Evolutionary conservation across 495 filamentous ascomycete genomes (phyloP), one percentile per base, ranked within the genome.

Genomic region (Neurospora hispaniola): DNA sequence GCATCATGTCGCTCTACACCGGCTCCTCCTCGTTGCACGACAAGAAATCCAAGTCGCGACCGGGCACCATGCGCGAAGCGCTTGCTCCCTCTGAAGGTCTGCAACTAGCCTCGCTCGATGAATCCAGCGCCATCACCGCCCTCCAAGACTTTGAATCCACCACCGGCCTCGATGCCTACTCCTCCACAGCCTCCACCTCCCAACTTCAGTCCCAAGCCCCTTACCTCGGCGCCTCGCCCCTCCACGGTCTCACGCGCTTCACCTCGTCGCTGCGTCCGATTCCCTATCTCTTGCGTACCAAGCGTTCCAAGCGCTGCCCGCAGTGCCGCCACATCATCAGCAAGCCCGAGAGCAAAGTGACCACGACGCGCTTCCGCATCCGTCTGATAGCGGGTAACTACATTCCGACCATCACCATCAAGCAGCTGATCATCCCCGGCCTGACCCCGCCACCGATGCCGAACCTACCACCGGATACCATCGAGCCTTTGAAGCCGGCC

Each of bases 281-380:
- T 35, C 90, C 92, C 3, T 89, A 90, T 46, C 89, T 94, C 8
- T 88, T 98, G 5, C 90, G 93, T 70, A 97, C 94, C 0, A 97
- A 97, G 79, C 92, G 94, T 59, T 91, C 93, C 48, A 98, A 97
- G 80, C 93, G 96, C 69, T 99, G 96, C 82, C 89, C 91, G 74
- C 88, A 89, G 12, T 99, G 96, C 85, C 91, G 95, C 6, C 95
- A 98, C 84, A 97, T 98, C 81, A 90, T 99, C 78, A 91, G 91
- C 70, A 96, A 96, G 79, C 95, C 94, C n/a, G 96, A 99, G 82
- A 86, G 89, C 73, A 98, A 98, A 79, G 89, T 97, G 14, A 86
- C 88, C 68, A 93, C 89, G 18, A 96, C 92, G 12, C 90, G 94
- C 48, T 97, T 93, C 86, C 88, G 93, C 69, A 97, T 98, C 81